Percentiles rank a stretch among this genome's conserved stretches.
Conservation (phyloP, 805 yeast species). For the Suhomyces tanzawaensis region DNA sequence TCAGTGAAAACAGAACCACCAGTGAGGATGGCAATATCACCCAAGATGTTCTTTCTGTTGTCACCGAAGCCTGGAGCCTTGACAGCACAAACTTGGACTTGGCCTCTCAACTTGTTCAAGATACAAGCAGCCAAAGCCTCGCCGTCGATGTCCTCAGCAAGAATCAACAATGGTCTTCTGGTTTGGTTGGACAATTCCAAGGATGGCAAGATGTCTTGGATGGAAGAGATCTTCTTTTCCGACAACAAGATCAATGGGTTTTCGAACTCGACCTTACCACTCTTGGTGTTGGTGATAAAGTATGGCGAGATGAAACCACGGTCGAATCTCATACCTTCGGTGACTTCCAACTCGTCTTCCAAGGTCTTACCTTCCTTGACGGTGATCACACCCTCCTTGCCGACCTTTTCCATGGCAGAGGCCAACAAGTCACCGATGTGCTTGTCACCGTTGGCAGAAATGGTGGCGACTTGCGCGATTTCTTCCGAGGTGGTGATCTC, state of each 20-base stretch:
- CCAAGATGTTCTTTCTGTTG: conserved; percentile 93
- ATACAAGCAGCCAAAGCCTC: conserved; percentile 98
- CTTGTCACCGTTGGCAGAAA: conserved; percentile 92
- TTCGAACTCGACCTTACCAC: conserved; percentile 91
- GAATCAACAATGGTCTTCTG: conserved; percentile 87
- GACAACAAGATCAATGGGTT: conserved; percentile 84
- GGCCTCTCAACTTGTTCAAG: conserved; percentile 95
- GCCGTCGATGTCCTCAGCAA: conserved; percentile 96
- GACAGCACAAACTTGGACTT: conserved; percentile 95
- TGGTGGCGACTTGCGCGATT: conserved; percentile 97
- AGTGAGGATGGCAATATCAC: conserved; percentile 91
- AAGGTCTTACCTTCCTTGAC: conserved; percentile 96
- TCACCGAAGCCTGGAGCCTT: conserved; percentile 99
- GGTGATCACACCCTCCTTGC: conserved; percentile 98
- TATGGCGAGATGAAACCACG: conserved; percentile 97
- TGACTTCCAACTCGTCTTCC: conserved; percentile 94
- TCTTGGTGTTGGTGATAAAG: conserved; percentile 90
- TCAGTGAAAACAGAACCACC: conserved; percentile 93
- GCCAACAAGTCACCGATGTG: conserved; percentile 92
- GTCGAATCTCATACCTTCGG: conserved; percentile 97
- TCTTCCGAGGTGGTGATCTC: conserved; percentile 92
- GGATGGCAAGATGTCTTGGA: conserved; percentile 90
- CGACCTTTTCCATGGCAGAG: conserved; percentile 96
- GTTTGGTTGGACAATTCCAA: conserved; percentile 89
- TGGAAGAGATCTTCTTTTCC: conserved; percentile 88